Conservation (phyloP, 805 yeast species). For the Sugiyamaella marilandica region DNA sequence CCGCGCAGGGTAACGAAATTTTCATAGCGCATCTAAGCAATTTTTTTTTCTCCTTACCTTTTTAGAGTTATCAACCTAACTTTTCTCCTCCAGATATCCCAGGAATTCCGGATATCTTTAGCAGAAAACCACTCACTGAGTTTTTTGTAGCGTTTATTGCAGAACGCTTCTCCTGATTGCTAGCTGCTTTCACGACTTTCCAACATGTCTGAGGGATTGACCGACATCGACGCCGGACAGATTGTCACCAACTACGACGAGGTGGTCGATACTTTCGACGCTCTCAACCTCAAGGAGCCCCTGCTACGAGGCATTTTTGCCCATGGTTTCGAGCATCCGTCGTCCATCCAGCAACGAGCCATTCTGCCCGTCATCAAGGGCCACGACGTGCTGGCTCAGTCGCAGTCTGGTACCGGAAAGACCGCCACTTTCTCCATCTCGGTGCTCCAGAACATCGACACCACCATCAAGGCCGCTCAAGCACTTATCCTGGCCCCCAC, state of each 20-base stretch:
- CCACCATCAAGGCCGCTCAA: constrained; percentile 69
- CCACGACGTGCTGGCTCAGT: constrained; percentile 95
- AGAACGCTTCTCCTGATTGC: too few relatives aligned
- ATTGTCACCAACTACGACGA: constrained; percentile 96
- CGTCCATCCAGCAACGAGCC: constrained; percentile 97
- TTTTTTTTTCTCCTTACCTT: not conserved
- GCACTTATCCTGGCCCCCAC: constrained; percentile 93
- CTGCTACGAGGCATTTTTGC: constrained; percentile 48
- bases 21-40: not conserved
- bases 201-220: constrained; percentile 39
- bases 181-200: not conserved
- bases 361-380: constrained; percentile 92
- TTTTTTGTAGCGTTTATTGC: not conserved
- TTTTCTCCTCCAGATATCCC: not conserved
- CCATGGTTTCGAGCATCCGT: constrained; percentile 93
- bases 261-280: constrained; percentile 71
- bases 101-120: not conserved
- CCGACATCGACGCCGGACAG: constrained; percentile 71
- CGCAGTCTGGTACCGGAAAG: constrained; percentile 99
- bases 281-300: constrained; percentile 64
- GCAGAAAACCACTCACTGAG: not conserved
- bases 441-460: constrained; percentile 80
- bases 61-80: not conserved
- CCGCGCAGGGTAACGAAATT: constrained; percentile 4
- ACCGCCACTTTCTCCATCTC: constrained; percentile 97